A percentile compares a stretch with the other conserved stretches of the same genome.
phyloP scores from a whole-genome alignment of 306 rosid species.

The Heteromeles arbutifolia region DNA sequence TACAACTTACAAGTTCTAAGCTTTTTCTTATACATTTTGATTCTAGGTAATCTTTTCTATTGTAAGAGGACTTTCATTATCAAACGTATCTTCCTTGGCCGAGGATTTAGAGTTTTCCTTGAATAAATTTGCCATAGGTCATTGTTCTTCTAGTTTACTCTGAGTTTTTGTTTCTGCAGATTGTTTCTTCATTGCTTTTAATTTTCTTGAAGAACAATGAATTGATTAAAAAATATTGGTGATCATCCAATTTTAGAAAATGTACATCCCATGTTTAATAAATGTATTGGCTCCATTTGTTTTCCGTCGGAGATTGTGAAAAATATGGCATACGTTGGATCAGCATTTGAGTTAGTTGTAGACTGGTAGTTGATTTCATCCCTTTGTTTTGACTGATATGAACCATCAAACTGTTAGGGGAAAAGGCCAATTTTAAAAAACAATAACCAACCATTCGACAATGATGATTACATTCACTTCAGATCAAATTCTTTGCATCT shows the following conservation, averaged over 20 bases:
- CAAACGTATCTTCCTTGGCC: background rate
- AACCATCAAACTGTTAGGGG: background rate
- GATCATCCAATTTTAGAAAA: background rate
- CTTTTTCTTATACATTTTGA: background rate
- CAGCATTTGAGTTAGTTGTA: constrained; percentile 23
- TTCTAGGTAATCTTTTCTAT: no score
- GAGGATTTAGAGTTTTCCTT: background rate
- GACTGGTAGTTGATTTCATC: constrained; percentile 28
- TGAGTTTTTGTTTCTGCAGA: background rate
- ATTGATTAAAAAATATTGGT: background rate
- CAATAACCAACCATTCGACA: background rate
- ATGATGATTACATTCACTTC: constrained; percentile 9
- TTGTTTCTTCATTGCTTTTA: background rate
- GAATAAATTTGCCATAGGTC: background rate
- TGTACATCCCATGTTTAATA: background rate
- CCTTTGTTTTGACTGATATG: background rate
- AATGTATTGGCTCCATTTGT: background rate
- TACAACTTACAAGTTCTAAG: background rate
- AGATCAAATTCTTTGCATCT: background rate
- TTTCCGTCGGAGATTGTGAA: constrained; percentile 1
- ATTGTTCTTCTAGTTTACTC: background rate
- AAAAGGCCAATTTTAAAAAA: background rate
- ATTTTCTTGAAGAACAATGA: background rate
- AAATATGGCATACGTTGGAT: constrained; percentile 1
- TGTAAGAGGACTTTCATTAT: background rate